Evolutionary conservation across 2,329 filamentous ascomycete genomes (phyloP).

Genomic region (Venturia carpophila): DNA sequence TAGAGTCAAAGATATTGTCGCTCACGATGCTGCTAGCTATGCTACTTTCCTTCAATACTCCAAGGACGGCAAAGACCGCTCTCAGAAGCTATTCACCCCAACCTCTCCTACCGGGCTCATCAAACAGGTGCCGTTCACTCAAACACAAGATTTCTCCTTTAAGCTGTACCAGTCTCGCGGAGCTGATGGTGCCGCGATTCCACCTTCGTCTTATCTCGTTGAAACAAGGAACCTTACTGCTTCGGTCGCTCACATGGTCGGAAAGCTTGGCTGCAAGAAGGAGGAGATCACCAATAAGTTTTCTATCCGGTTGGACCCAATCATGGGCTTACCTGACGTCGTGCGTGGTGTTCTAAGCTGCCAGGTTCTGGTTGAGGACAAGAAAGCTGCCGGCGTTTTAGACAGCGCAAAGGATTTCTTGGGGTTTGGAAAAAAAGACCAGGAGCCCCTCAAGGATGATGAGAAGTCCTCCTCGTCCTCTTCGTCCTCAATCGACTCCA

Average conservation of each 20-base stretch:
- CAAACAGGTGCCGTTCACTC: slow-evolving; percentile 79
- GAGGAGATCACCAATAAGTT: slow-evolving; percentile 75
- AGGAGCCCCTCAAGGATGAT: slow-evolving; percentile 58
- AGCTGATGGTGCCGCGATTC: slow-evolving; percentile 35
- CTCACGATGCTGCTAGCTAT: slow-evolving; percentile 69
- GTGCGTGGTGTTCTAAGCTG: slow-evolving; percentile 73
- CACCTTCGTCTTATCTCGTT: slow-evolving; percentile 52
- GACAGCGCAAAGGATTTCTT: slow-evolving; percentile 95
- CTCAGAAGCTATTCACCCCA: slow-evolving; percentile 76
- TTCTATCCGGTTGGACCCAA: slow-evolving; percentile 59
- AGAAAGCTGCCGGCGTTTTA: slow-evolving; percentile 67
- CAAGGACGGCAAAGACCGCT: slow-evolving; percentile 58
- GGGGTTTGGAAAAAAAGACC: slow-evolving; percentile 79
- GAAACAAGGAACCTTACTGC: slow-evolving; percentile 79
- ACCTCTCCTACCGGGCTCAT: slow-evolving; percentile 66
- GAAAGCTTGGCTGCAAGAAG: slow-evolving; percentile 68
- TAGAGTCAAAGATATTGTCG: slow-evolving; percentile 92
- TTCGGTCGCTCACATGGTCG: slow-evolving; percentile 68
- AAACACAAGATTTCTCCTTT: slow-evolving; percentile 72
- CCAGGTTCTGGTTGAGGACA: slow-evolving; percentile 62
- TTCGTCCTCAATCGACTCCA: slow-evolving; percentile 28
- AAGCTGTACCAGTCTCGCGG: slow-evolving; percentile 65
- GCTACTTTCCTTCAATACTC: slow-evolving; percentile 68
- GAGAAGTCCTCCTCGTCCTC: slow-evolving; percentile 39
- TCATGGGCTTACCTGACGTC: slow-evolving; percentile 75